These are phyloP conservation scores for Panaeolus cyanescens DNA, from an alignment of 768 basidiomycete species.

Conservation along the genomic window DNA sequence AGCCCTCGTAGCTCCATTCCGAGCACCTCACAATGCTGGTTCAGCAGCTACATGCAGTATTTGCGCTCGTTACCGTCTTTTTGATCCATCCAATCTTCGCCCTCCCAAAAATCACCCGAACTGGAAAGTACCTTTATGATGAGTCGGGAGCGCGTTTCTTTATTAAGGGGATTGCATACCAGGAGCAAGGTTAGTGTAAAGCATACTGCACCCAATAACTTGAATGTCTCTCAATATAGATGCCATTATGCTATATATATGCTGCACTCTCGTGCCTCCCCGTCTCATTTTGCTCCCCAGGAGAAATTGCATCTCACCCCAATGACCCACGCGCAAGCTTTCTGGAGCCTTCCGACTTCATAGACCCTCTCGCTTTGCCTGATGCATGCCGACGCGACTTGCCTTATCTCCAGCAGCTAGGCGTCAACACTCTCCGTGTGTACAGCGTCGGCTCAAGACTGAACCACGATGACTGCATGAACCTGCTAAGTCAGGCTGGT, in stretches of 20 bases:
- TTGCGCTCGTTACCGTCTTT: slow-evolving; percentile 39
- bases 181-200: slow-evolving; percentile 62
- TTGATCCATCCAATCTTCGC: slow-evolving; percentile 53
- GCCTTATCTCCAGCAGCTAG: slow-evolving; percentile 72
- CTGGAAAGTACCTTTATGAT: slow-evolving; percentile 80
- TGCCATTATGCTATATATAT: no score
- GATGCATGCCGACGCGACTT: slow-evolving; percentile 78
- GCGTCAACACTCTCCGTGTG: slow-evolving; percentile 79
- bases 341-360: slow-evolving; percentile 69
- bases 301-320: slow-evolving; percentile 13
- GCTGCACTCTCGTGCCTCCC: background rate
- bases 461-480: slow-evolving; percentile 90
- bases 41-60: slow-evolving; percentile 30
- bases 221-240: background rate
- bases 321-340: slow-evolving; percentile 65
- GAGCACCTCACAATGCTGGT: background rate
- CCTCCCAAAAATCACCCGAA: slow-evolving; percentile 65
- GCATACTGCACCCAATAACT: background rate
- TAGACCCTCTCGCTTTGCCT: slow-evolving; percentile 73
- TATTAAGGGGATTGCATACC: slow-evolving; percentile 88
- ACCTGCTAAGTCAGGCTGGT: slow-evolving; percentile 67
- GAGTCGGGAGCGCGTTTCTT: slow-evolving; percentile 77
- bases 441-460: slow-evolving; percentile 83
- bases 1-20: background rate
- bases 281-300: background rate